Evolutionary conservation across 2,329 filamentous ascomycete genomes (phyloP).

Genomic region (Cylindrodendrum hubeiense): DNA sequence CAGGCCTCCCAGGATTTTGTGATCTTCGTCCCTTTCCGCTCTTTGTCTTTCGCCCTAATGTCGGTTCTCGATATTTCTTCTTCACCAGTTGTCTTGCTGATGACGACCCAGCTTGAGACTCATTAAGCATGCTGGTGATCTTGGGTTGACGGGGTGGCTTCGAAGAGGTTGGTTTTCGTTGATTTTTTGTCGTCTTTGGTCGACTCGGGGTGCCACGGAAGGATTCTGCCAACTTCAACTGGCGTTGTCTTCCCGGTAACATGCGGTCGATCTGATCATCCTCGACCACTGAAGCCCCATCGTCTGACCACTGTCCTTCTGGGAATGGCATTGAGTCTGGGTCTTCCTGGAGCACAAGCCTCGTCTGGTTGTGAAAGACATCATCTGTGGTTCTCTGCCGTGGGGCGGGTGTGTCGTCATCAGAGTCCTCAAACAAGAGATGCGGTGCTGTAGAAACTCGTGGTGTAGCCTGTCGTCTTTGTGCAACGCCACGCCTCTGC

Average conservation of each 20-base stretch:
- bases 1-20: conserved; percentile 12
- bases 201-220: conserved; percentile 44
- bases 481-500: conserved; percentile 63
- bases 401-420: conserved; percentile 51
- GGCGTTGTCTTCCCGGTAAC: conserved; percentile 58
- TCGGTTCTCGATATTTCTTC: conserved; percentile 33
- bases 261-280: conserved; percentile 66
- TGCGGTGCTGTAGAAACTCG: conserved; percentile 42
- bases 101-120: conserved; percentile 14
- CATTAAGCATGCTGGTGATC: conserved; percentile 48
- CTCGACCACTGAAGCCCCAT: conserved; percentile 58
- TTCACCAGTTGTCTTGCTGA: conserved; percentile 27
- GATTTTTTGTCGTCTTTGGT: conserved; percentile 32
- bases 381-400: conserved; percentile 38
- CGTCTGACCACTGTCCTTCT: conserved; percentile 38
- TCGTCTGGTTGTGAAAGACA: conserved; percentile 44
- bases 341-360: conserved; percentile 36
- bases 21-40: conserved; percentile 16
- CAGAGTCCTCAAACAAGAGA: conserved; percentile 62
- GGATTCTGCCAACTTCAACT: conserved; percentile 45
- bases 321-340: background rate
- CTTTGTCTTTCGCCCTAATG: conserved; percentile 12
- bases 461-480: conserved; percentile 53
- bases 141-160: conserved; percentile 45
- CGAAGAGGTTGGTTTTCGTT: conserved; percentile 35